Evolutionary conservation across 139 green algal species (phyloP), one percentile per base, ranked within the genome.

Genomic region (Chlamydomonas eustigma): DNA sequence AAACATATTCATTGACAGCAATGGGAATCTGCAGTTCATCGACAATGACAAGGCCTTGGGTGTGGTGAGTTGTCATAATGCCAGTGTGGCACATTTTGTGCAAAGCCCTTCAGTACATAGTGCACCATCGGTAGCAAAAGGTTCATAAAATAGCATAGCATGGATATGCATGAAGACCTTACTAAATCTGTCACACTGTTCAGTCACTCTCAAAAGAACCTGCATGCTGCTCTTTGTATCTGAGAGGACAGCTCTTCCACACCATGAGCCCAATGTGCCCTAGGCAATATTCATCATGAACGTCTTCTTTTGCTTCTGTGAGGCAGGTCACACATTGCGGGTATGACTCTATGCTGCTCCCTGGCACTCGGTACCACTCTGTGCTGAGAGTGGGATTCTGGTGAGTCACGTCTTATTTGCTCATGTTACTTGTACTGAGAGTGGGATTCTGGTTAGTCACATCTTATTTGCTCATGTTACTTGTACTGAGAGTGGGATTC

Each of bases 11-110:
- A 58, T 90, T 30, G 74, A 69, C 22, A 39, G 78, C 24, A 18
- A 28, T 30, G 85, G 85, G 1, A 8, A 74, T 1, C 37, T 88
- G 1, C 73, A 73, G 24, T 71, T 87, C 33, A 88, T 90, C 6
- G 85, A 90, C 76, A 85, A 88, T 71, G 85, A 90, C 73, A 31
- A 65, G n/a, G 71, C 77, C 2, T 69, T 85, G 68, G 78, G 81
- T 2, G 78, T 84, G 51, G 78, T 83, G 18, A 75, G 65, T 39
- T 44, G 28, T 28, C 22, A 58, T 58, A 22, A 58, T 22, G 44
- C 44, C 44, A n/a, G n/a, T 58, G 44, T 28, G 12, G 44, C 12
- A 58, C 44, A 58, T 58, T 22, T 58, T 12, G 44, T 12, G 12
- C 12, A 58, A 58, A 58, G 12, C 22, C 22, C 44, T 28, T 22